Evolutionary conservation across 2,329 filamentous ascomycete species (phyloP), one percentile per base, ranked within the genome.

Genomic region (Fusarium devonianum): DNA sequence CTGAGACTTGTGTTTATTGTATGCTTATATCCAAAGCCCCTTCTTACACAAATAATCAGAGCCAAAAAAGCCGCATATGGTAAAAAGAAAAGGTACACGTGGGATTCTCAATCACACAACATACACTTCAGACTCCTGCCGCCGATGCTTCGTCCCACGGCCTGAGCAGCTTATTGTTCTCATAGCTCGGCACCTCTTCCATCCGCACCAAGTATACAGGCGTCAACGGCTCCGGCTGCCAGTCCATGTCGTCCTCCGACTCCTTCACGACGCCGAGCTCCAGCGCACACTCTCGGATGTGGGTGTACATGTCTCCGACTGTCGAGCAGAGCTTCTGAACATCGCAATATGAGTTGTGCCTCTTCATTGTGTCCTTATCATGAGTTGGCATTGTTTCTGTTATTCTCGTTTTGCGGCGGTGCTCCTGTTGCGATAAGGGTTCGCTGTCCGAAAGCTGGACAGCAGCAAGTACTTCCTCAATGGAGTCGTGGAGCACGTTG

Each of bases 181-280:
- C 41, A 45, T 58, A 58, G 2, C 33, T 58, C 10, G 45, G 43
- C n/a, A 50, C 17, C 37, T 60, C 49, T 3, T 48, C 35, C 14
- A 13, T 42, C 3, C 39, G 35, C 7, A 61, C 53, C n/a, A 61
- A 10, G 29, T 49, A 36, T 3, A 61, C 50, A n/a, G 18, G 40
- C 2, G 16, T 61, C 2, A 43, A 48, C 4, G 45, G 54, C 18
- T 58, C 54, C 5, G 55, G 30, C 14, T 61, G 54, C 50, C 58
- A 61, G 14, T 53, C 58, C 50, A 61, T 62, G 7, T 21, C 36
- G n/a, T 56, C 53, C 4, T 49, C 25, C n/a, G 38, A 35, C 4
- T 50, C 44, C 19, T 12, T 22, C 2, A 17, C 14, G 4, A 29
- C 14, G 7, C 34, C 13, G 2, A 49, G 30, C 16, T 48, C 37